Evolutionary conservation across 2,329 filamentous ascomycete genomes (phyloP), one percentile per base, ranked within the genome.

Genomic region (Fusarium siculi): DNA sequence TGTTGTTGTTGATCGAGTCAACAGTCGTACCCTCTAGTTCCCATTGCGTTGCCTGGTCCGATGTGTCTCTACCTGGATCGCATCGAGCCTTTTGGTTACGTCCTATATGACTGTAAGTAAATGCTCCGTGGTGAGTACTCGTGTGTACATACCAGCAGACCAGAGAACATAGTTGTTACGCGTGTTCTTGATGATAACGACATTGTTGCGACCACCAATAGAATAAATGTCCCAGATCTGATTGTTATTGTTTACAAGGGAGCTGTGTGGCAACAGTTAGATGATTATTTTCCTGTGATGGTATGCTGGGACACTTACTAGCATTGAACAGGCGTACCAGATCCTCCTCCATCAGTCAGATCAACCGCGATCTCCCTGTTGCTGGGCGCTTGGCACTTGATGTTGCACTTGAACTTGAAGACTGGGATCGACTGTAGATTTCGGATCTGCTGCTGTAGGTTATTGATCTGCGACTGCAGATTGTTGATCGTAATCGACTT

Each of bases 341-440:
- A 39, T 5, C 56, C 62, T 7, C 62, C 56, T 32, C 46, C 46
- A 7, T 49, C 9, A 2, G 16, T n/a, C 1, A 62, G 47, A 12
- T 65, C 63, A n/a, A 65, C 52, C 8, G 40, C 44, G 9, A 64
- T 43, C 30, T 63, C 39, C 16, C 50, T 63, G 19, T 19, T 15
- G 21, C 40, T 28, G 3, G 43, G 34, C 15, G 42, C n/a, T 4
- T 50, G 28, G 11, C 47, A 47, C n/a, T 30, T 25, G 9, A 65
- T 10, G 19, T 47, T 63, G 10, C 25, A 32, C 2, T 34, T 42
- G 28, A 65, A 52, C 8, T 16, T 28, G 9, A 23, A 34, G 21
- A 30, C 15, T 40, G 11, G 46, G 15, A 18, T 36, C 0, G 44
- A 6, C 18, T 15, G 32, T 4, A 52, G 49, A 5, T 52, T 25